Conservation (phyloP, 2,329 filamentous ascomycete genomes). For the Clonostachys rhizophaga region DNA sequence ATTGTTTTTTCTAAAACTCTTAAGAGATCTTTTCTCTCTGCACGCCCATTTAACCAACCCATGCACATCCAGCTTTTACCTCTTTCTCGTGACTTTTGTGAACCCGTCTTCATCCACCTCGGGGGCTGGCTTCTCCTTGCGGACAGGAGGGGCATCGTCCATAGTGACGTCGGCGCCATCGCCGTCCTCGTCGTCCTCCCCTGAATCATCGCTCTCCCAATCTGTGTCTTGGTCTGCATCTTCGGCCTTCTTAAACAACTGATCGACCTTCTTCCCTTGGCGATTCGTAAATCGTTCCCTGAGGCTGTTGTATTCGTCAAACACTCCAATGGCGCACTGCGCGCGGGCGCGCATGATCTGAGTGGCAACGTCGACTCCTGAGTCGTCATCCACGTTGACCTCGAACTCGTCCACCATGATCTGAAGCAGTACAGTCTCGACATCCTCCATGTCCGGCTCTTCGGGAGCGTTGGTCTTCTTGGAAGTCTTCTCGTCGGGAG, state of each 20-base stretch:
- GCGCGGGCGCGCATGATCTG: slow-evolving; percentile 65
- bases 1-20: not conserved
- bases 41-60: not conserved
- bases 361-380: slow-evolving; percentile 66
- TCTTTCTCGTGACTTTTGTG: slow-evolving; percentile 70
- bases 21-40: not conserved
- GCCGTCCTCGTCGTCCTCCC: slow-evolving; percentile 52
- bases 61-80: slow-evolving; percentile 20
- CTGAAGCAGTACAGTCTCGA: slow-evolving; percentile 81
- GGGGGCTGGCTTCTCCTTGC: slow-evolving; percentile 60
- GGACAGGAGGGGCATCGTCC: slow-evolving; percentile 59
- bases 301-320: slow-evolving; percentile 60
- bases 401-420: slow-evolving; percentile 97
- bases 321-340: slow-evolving; percentile 61
- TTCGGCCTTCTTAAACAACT: slow-evolving; percentile 50
- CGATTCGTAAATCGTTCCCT: slow-evolving; percentile 57
- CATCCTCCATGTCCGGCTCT: slow-evolving; percentile 67
- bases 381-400: slow-evolving; percentile 87
- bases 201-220: slow-evolving; percentile 56
- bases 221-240: slow-evolving; percentile 54
- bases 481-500: slow-evolving; percentile 15
- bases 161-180: slow-evolving; percentile 58
- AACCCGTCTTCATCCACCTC: slow-evolving; percentile 81
- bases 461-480: slow-evolving; percentile 15
- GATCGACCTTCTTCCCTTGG: slow-evolving; percentile 53